Conservation (phyloP, 371 early-diverging fungal genomes). For the Rhizopus delemar region DNA sequence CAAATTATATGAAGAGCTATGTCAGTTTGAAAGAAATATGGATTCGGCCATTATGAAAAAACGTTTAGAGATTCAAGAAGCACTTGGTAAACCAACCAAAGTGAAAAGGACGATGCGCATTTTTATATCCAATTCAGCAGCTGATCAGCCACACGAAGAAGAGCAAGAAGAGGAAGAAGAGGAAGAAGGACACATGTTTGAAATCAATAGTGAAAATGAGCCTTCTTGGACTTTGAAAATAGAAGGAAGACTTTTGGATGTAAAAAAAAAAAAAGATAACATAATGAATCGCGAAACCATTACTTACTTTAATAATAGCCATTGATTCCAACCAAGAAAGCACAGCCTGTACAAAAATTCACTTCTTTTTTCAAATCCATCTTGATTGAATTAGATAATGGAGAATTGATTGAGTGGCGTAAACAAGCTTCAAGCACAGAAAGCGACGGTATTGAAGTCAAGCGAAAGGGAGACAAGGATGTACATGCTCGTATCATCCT, state of each 20-base stretch:
- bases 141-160: conserved; percentile 64
- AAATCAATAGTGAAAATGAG: conserved; percentile 53
- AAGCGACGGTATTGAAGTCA: conserved; percentile 91
- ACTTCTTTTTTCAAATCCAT: conserved; percentile 82
- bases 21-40: conserved; percentile 82
- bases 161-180: conserved; percentile 39
- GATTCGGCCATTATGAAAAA: conserved; percentile 89
- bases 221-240: conserved; percentile 93
- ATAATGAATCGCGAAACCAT: background rate
- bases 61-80: conserved; percentile 85
- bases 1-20: conserved; percentile 79
- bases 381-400: conserved; percentile 80
- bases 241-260: conserved; percentile 87
- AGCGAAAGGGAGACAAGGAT: conserved; percentile 82
- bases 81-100: conserved; percentile 72
- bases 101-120: conserved; percentile 80
- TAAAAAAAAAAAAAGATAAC: conserved; percentile 12
- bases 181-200: conserved; percentile 47
- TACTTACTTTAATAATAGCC: conserved; percentile 25
- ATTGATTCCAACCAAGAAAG: conserved; percentile 61
- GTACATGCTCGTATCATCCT: conserved; percentile 79
- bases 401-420: conserved; percentile 78
- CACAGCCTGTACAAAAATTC: conserved; percentile 76
- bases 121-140: conserved; percentile 85
- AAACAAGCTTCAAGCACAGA: conserved; percentile 60